Evolutionary conservation across 2,329 filamentous ascomycete species (phyloP).

Genomic region (Pestalotiopsis sp.): DNA sequence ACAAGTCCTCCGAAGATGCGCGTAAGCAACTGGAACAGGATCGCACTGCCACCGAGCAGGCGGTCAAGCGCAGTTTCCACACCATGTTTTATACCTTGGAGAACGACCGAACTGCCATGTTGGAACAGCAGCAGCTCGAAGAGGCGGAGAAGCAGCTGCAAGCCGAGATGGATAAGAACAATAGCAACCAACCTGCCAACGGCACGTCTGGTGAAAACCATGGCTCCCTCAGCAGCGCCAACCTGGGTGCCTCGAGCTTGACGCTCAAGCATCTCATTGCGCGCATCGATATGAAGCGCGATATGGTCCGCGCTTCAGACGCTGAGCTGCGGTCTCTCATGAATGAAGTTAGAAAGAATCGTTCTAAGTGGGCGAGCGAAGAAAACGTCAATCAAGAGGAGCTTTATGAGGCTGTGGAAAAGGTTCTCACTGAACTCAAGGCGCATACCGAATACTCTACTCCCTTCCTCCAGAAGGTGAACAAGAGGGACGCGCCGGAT

Average conservation of each 20-base stretch:
- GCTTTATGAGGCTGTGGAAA: constrained; percentile 93
- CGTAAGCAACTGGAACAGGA: constrained; percentile 92
- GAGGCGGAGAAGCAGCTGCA: constrained; percentile 96
- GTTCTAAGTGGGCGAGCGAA: constrained; percentile 98
- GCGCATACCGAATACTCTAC: constrained; percentile 96
- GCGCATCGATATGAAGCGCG: constrained; percentile 89
- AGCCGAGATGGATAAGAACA: constrained; percentile 83
- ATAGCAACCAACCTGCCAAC: constrained; percentile 50
- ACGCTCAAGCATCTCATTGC: constrained; percentile 97
- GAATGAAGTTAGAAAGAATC: constrained; percentile 96
- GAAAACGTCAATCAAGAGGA: constrained; percentile 98
- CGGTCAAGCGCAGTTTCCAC: constrained; percentile 87
- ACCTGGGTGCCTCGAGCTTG: constrained; percentile 92
- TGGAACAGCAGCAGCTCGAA: constrained; percentile 95
- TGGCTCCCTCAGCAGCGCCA: constrained; percentile 88
- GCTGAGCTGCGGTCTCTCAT: constrained; percentile 89
- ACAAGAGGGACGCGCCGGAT: constrained; percentile 95
- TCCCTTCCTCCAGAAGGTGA: constrained; percentile 92
- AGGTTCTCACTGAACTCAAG: constrained; percentile 95
- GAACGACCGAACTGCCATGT: constrained; percentile 92
- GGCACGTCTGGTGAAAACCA: constrained; percentile 66
- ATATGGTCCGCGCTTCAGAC: constrained; percentile 88
- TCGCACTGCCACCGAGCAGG: constrained; percentile 87
- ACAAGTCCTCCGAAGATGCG: constrained; percentile 81
- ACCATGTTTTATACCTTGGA: constrained; percentile 95